Conservation (phyloP, 805 yeast genomes). For the Hanseniaspora vineae region DNA sequence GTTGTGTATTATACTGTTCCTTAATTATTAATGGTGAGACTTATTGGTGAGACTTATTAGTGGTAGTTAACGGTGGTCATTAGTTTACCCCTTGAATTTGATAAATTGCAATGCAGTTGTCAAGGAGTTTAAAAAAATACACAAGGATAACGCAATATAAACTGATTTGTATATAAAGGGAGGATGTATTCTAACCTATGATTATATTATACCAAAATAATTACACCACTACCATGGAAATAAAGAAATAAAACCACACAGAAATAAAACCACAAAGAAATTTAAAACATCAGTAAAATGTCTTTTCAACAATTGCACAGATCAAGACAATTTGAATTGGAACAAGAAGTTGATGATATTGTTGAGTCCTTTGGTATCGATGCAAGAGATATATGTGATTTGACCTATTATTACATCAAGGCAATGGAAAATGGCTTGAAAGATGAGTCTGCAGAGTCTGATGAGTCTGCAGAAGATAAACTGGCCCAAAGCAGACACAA, state of each 20-base stretch:
- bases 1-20: too few relatives aligned
- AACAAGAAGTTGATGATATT: slow-evolving; percentile 16
- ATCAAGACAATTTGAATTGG: slow-evolving; percentile 12
- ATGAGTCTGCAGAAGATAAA: not conserved
- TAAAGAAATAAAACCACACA: not conserved
- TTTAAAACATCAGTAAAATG: slow-evolving; percentile 10
- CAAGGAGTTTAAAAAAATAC: too few relatives aligned
- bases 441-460: slow-evolving; percentile 20
- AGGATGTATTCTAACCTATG: too few relatives aligned
- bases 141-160: too few relatives aligned
- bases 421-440: slow-evolving; percentile 50
- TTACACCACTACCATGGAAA: too few relatives aligned
- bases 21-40: too few relatives aligned
- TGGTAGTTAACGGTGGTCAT: too few relatives aligned
- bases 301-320: slow-evolving; percentile 20
- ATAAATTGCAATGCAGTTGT: too few relatives aligned
- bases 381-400: slow-evolving; percentile 15
- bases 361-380: slow-evolving; percentile 17
- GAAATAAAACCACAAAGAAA: not conserved
- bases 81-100: too few relatives aligned
- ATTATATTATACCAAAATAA: too few relatives aligned
- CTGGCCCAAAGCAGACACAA: not conserved
- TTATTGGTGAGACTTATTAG: too few relatives aligned
- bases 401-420: slow-evolving; percentile 39
- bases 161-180: too few relatives aligned